These are phyloP conservation scores for Rhodomyrtus tomentosa DNA, from an alignment of 345 rosid genomes.

Conservation along the genomic window DNA sequence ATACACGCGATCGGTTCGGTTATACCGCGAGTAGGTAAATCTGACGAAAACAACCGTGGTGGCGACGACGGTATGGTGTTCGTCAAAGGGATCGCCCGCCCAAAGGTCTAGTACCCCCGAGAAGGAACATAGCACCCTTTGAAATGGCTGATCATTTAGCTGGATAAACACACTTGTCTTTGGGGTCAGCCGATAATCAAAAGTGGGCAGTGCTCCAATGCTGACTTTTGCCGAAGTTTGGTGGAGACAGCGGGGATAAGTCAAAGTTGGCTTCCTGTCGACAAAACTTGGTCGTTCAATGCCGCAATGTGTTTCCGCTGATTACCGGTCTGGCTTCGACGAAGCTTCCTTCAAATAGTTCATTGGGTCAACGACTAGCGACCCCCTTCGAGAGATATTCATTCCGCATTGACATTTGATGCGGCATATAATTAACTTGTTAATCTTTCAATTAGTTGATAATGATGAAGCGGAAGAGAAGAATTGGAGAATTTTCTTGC, in stretches of 20 bases:
- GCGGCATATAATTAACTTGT: too few relatives aligned
- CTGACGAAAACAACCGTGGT: not conserved
- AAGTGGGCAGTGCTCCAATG: not conserved
- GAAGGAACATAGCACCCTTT: not conserved
- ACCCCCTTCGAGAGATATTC: not conserved
- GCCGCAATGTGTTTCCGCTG: not conserved
- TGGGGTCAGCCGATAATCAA: not conserved
- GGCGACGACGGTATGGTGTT: not conserved
- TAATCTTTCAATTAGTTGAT: too few relatives aligned
- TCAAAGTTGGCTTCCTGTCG: not conserved
- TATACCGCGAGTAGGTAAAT: not conserved
- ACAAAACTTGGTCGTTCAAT: not conserved
- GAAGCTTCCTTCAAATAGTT: not conserved
- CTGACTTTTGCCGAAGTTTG: not conserved
- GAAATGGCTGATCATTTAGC: not conserved
- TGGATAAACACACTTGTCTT: not conserved
- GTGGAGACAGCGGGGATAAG: not conserved
- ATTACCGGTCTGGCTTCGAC: not conserved
- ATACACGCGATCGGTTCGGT: not conserved
- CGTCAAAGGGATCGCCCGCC: not conserved
- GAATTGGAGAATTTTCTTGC: too few relatives aligned
- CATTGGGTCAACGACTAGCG: not conserved
- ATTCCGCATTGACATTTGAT: not conserved
- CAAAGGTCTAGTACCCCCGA: not conserved
- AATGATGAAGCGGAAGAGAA: too few relatives aligned